Base-by-base conservation (phyloP, 1,139 yeast genomes). In the Taiozyma sp. region DNA sequence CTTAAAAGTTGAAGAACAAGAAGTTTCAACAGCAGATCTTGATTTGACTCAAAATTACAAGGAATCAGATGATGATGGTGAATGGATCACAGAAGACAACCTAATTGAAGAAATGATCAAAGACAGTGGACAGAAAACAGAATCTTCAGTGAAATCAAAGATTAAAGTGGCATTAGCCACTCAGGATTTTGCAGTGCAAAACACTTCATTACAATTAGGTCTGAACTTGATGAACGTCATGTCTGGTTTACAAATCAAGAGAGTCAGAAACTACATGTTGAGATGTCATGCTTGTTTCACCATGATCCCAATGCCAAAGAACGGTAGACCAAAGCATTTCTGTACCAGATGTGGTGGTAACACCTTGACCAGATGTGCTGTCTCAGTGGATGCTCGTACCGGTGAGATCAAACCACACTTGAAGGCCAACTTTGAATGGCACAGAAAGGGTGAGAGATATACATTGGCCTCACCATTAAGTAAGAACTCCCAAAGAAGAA, bases 101-200 rank as follows among this genome's bases (percentile, higher is more conserved):
- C 69, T 93, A 44, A 75, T 79, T 45, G 89, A 85, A 60, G 83
- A 81, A 50, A 75, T 88, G 65, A 68, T 82, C 46, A 84, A 84
- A 65, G 92, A 87, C 58, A 76, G 76, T 51, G 81, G 79, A 43
- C 80, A 77, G 59, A 72, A 72, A 53, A 70, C 73, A 29, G 72
- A 73, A 32, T 9, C 40, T 38, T 19, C 40, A 19, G 22, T 22
- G 24, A 74, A 74, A 43, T 66, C 67, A 12, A 65, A 66, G 22
- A 76, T 82, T 57, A 80, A 83, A 56, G 95, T 86, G 27, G 99
- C 97, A 1, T 73, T 93, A 52, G 86, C 96, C 1, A 87, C 97
- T 1, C 97, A 96, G 29, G 99, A 93, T 80, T 93, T 92, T 73
- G 98, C 99, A 4, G 89, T 93, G 67, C 99, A 93, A 68, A 93